Percentiles rank a stretch among this genome's conserved stretches.
These are phyloP conservation scores for Cercospora sojina DNA, from an alignment of 2,329 filamentous ascomycete species.

Conservation along the genomic window DNA sequence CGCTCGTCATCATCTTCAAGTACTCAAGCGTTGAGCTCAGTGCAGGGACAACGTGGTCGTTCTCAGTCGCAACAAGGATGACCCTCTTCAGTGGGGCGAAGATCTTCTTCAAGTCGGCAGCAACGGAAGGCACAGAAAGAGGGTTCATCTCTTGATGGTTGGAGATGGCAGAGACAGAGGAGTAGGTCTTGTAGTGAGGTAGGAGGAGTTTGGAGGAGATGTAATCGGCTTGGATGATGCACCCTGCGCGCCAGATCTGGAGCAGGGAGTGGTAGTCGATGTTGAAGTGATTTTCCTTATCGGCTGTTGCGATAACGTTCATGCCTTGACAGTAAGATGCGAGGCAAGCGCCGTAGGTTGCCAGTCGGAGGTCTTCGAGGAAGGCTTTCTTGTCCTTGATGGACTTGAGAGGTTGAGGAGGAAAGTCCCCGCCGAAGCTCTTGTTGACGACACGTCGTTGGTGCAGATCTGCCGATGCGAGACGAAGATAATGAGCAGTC, in stretches of 20 bases:
- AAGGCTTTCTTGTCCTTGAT: conserved; percentile 44
- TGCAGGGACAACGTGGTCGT: conserved; percentile 61
- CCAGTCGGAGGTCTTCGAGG: conserved; percentile 58
- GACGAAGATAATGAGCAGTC: conserved; percentile 60
- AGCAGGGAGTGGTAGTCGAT: conserved; percentile 54
- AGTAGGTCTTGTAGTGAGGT: conserved; percentile 42
- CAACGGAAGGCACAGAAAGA: conserved; percentile 49
- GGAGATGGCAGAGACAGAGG: not conserved
- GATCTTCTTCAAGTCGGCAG: conserved; percentile 53
- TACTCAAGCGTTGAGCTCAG: conserved; percentile 65
- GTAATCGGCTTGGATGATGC: conserved; percentile 68
- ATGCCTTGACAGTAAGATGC: conserved; percentile 65
- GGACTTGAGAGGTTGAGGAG: conserved; percentile 37
- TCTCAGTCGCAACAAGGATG: conserved; percentile 54
- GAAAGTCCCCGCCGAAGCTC: conserved; percentile 46
- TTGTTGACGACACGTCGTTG: conserved; percentile 55
- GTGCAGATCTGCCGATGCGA: conserved; percentile 61
- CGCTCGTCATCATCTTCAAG: conserved; percentile 62
- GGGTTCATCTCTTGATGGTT: conserved; percentile 47
- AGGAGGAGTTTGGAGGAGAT: conserved; percentile 59
- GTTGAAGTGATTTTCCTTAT: conserved; percentile 59
- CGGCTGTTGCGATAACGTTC: conserved; percentile 61
- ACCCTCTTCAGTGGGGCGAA: conserved; percentile 57
- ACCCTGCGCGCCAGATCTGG: conserved; percentile 67
- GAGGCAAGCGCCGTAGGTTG: conserved; percentile 62